phyloP scores from a whole-genome alignment of 78 protist species.

The Planoprotostelium fungivorum region DNA sequence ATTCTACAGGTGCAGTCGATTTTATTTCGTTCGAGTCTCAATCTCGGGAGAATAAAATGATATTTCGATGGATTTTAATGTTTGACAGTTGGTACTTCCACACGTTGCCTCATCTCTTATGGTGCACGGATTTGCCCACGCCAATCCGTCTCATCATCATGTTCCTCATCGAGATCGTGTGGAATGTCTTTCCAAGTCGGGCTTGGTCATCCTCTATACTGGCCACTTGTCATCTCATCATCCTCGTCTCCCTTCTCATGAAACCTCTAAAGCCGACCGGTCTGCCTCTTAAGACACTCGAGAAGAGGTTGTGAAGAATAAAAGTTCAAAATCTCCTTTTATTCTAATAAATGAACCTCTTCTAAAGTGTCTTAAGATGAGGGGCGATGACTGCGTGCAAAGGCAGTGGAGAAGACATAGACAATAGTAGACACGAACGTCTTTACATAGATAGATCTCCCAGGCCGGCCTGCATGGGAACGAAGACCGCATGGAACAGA shows the following conservation, averaged over 20 bases:
- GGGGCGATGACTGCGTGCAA: too few species aligned
- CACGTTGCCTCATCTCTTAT: conserved; percentile 75
- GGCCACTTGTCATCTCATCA: not conserved
- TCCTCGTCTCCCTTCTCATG: not conserved
- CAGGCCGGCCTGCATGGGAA: too few species aligned
- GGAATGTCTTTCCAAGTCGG: conserved; percentile 7
- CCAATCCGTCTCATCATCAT: not conserved
- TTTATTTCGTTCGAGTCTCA: too few species aligned
- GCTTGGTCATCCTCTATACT: not conserved
- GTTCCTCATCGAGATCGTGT: conserved; percentile 9
- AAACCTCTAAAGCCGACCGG: not conserved
- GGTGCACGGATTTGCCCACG: conserved; percentile 40
- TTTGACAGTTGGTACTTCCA: conserved; percentile 89
- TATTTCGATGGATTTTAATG: not conserved
- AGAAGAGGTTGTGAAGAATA: too few species aligned
- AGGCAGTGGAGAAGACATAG: too few species aligned
- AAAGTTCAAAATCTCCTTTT: too few species aligned
- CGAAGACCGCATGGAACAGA: too few species aligned
- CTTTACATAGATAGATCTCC: too few species aligned
- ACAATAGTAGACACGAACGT: too few species aligned
- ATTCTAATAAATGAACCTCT: too few species aligned
- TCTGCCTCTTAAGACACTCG: too few species aligned
- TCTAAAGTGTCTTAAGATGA: too few species aligned
- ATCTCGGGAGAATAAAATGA: not conserved
- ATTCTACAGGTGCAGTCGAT: conserved; percentile 71